Conservation (phyloP, 192 early-diverging fungal genomes). For the Rhizophagus sp. region DNA sequence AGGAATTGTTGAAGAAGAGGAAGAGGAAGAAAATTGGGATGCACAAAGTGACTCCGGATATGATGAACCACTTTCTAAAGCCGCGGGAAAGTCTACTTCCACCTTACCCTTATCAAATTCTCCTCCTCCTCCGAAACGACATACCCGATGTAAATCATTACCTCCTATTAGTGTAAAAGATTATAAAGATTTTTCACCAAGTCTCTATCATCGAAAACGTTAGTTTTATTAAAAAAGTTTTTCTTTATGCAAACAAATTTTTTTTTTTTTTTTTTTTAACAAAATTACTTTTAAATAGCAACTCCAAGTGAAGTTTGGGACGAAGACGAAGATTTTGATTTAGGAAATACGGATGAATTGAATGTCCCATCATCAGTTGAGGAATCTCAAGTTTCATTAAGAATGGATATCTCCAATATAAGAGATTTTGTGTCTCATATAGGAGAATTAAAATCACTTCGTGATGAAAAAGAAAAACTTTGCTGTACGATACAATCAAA, state of each 20-base stretch:
- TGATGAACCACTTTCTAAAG: slow-evolving; percentile 25
- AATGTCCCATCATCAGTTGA: slow-evolving; percentile 40
- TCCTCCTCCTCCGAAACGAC: slow-evolving; percentile 16
- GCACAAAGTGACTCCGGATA: slow-evolving; percentile 22
- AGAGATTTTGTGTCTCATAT: slow-evolving; percentile 43
- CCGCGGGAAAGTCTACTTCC: slow-evolving; percentile 29
- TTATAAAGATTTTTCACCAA: not conserved
- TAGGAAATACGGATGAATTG: slow-evolving; percentile 33
- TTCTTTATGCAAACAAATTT: not conserved
- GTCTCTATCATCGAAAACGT: slow-evolving; percentile 23
- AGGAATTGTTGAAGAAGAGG: slow-evolving; percentile 29
- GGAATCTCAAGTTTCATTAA: slow-evolving; percentile 40
- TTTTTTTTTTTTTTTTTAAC: slow-evolving; percentile 23
- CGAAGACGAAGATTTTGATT: slow-evolving; percentile 45
- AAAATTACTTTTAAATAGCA: not conserved
- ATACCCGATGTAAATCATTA: slow-evolving; percentile 25
- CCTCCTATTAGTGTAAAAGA: not conserved
- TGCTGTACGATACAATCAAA: not conserved
- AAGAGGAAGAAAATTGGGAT: slow-evolving; percentile 43
- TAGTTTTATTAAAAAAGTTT: not conserved
- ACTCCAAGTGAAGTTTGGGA: slow-evolving; percentile 46
- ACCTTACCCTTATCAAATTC: slow-evolving; percentile 20
- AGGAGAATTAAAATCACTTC: slow-evolving; percentile 38
- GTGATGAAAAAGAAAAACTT: slow-evolving; percentile 4
- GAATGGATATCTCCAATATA: slow-evolving; percentile 44